Conservation (phyloP, 139 green algal genomes). For the Tetratostichococcus sp. region DNA sequence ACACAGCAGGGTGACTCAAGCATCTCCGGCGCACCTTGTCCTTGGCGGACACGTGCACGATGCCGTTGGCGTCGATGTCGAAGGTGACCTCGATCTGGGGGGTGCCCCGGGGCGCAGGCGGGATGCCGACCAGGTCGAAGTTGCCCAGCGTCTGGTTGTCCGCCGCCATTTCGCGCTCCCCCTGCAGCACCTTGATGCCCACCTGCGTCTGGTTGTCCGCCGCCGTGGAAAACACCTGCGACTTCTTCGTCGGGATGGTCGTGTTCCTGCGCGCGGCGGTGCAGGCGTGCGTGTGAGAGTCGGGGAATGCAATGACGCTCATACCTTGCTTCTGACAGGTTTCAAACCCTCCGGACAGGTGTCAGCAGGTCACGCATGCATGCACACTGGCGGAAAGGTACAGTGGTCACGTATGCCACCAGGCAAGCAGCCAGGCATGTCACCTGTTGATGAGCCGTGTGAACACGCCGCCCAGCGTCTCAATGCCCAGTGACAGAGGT, state of each 20-base stretch:
- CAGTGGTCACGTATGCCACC: no score
- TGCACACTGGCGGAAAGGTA: no score
- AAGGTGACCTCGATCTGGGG: conserved; percentile 98
- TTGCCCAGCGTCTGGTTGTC: conserved; percentile 99
- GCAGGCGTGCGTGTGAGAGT: no score
- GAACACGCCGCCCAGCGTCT: conserved; percentile 98
- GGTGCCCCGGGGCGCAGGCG: conserved; percentile 87
- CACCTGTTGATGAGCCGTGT: conserved; percentile 90
- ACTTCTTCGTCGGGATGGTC: conserved; percentile 99
- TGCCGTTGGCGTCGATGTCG: conserved; percentile 97
- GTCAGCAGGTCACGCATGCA: no score
- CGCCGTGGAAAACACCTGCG: conserved; percentile 91
- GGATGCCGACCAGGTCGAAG: conserved; percentile 94
- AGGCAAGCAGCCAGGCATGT: no score
- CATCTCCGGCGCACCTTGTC: conserved; percentile 90
- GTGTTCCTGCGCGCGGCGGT: conserved; percentile 83
- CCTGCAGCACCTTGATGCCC: conserved; percentile 99
- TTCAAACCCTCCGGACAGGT: no score
- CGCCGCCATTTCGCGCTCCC: conserved; percentile 96
- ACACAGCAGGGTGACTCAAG: no score
- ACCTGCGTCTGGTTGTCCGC: conserved; percentile 97
- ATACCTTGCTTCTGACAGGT: no score
- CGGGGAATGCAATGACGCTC: no score
- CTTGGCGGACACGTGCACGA: conserved; percentile 89
- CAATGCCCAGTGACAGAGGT: conserved; percentile 92